Evolutionary conservation across 352 stramenopile species (phyloP).

Genomic region (Phytophthora ohioensis): DNA sequence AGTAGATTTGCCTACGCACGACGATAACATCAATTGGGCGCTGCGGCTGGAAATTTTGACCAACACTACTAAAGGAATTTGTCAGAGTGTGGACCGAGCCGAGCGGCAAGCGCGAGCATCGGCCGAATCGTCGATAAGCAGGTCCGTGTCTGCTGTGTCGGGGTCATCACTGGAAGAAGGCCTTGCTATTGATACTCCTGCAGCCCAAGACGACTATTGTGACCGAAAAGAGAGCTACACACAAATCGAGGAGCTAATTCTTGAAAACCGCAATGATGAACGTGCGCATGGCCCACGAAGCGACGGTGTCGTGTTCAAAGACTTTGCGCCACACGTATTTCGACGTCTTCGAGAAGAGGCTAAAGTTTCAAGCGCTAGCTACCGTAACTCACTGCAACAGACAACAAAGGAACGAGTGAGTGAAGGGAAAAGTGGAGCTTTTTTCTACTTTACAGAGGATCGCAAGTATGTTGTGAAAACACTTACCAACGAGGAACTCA

Average conservation of each 20-base stretch:
- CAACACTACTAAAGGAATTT: slow-evolving; percentile 89
- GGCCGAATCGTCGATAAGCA: slow-evolving; percentile 34
- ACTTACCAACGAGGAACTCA: slow-evolving; percentile 76
- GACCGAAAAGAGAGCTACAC: slow-evolving; percentile 78
- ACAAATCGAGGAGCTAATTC: slow-evolving; percentile 77
- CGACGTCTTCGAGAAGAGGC: slow-evolving; percentile 70
- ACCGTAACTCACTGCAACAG: slow-evolving; percentile 72
- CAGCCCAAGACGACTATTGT: slow-evolving; percentile 47
- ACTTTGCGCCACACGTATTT: slow-evolving; percentile 86
- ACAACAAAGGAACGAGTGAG: slow-evolving; percentile 84
- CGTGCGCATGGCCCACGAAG: slow-evolving; percentile 46
- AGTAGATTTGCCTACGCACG: slow-evolving; percentile 66
- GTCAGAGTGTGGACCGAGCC: slow-evolving; percentile 69
- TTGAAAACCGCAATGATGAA: slow-evolving; percentile 73
- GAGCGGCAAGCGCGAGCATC: slow-evolving; percentile 66
- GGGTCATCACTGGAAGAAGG: slow-evolving; percentile 34
- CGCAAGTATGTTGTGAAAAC: slow-evolving; percentile 89
- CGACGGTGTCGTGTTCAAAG: slow-evolving; percentile 79
- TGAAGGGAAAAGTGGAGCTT: slow-evolving; percentile 84
- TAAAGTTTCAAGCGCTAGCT: slow-evolving; percentile 69
- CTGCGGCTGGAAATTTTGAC: slow-evolving; percentile 88
- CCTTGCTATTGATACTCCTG: slow-evolving; percentile 6
- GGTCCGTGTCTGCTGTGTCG: slow-evolving; percentile 29
- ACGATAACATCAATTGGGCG: slow-evolving; percentile 90
- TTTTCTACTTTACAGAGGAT: slow-evolving; percentile 88